Evolutionary conservation across 2,329 filamentous ascomycete genomes (phyloP), one percentile per base, ranked within the genome.

Genomic region (Colletotrichum sp.): DNA sequence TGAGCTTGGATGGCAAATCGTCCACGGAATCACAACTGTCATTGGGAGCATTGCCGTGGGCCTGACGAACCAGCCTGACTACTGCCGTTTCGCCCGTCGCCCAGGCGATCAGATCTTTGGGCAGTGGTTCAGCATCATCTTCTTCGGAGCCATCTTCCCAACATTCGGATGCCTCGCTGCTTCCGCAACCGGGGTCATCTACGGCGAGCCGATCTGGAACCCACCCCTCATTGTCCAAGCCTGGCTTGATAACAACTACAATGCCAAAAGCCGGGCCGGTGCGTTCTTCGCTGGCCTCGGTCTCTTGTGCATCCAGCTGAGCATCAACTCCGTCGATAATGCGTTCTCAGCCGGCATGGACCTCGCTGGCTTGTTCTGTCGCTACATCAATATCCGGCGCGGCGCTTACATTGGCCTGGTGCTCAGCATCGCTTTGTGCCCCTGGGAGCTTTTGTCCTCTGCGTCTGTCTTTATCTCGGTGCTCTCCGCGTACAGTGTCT

Each of bases 371-470:
- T 80, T 91, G 0, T 87, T 87, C 73, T 89, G 90, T 1, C 85
- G 83, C 55, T 91, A 87, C 76, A 87, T 92, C 81, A 91, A 90
- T 79, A 91, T 92, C 73, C 83, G 89, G 6, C 86, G 90, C 3
- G 91, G 90, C 1, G 85, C 86, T 4, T 88, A 88, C 74, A 82
- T 92, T 55, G 87, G 85, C 6, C 83, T 86, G 0, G 77, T 89
- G 5, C 81, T 90, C 8, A 85, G 84, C 15, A 86, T 88, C 38
- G 83, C 84, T 0, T 83, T 86, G 48, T 87, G 87, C 74, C 90
- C 89, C 0, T 92, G 89, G 90, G 82, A 90, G 72, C 83, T 91
- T 0, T 81, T 91, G 5, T 84, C 85, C 9, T 83, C 81, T 5
- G 84, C 84, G 3, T 80, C 82, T 1, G 80, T 79, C 2, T 86